phyloP scores from a whole-genome alignment of 129 eudicot genomes.

The Pulicaria dysenterica region DNA sequence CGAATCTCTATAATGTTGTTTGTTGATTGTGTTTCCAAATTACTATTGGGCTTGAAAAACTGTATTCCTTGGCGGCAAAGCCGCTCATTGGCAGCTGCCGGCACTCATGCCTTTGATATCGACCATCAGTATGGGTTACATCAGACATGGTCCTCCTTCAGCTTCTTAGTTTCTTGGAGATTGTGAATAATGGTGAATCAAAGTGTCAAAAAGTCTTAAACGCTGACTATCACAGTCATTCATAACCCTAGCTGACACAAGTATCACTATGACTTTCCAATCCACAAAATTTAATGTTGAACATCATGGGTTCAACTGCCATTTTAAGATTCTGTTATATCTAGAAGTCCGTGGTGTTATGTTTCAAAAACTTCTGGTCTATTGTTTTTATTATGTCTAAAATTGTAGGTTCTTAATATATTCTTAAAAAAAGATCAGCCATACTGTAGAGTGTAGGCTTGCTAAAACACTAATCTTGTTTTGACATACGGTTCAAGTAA shows the following conservation, averaged over 20 bases:
- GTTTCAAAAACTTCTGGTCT: neutral
- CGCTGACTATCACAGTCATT: neutral
- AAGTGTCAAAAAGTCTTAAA: neutral
- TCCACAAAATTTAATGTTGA: neutral
- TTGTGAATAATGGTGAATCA: neutral
- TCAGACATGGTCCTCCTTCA: neutral
- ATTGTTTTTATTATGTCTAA: neutral
- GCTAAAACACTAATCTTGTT: too few species aligned
- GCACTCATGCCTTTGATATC: too few species aligned
- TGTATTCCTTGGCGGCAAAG: too few species aligned
- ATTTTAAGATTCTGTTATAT: neutral
- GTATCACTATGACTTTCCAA: neutral
- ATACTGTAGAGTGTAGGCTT: neutral
- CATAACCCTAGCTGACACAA: neutral
- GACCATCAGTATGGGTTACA: neutral
- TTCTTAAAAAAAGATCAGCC: neutral
- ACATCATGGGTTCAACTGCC: constrained; percentile 2
- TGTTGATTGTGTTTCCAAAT: constrained; percentile 19
- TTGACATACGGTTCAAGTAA: too few species aligned
- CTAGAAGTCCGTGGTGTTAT: neutral
- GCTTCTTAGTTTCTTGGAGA: constrained; percentile 9
- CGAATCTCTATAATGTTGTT: constrained; percentile 7
- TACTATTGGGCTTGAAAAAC: neutral
- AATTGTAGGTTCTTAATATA: neutral
- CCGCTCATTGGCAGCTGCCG: too few species aligned